Conservation (phyloP, 2,329 filamentous ascomycete genomes). For the Ilyonectria destructans region DNA sequence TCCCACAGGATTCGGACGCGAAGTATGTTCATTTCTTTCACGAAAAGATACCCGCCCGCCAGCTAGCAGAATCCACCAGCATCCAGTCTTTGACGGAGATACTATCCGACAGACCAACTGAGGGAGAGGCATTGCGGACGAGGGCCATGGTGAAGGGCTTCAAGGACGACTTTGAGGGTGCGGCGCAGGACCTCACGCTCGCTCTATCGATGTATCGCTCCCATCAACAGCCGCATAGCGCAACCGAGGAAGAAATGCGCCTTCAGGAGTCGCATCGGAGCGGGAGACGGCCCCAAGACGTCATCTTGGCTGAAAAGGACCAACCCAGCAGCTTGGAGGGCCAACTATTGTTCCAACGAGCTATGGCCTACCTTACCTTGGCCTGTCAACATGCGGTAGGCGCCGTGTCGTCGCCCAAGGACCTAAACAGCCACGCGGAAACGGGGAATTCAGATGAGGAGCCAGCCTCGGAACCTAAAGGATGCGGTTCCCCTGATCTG, state of each 20-base stretch:
- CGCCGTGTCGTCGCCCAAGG: conserved; percentile 60
- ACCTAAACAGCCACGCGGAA: conserved; percentile 22
- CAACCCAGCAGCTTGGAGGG: conserved; percentile 83
- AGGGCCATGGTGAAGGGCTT: conserved; percentile 83
- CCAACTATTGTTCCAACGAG: conserved; percentile 85
- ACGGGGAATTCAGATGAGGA: conserved; percentile 12
- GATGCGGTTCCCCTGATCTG: conserved; percentile 5
- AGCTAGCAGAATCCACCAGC: conserved; percentile 81
- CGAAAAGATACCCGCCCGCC: conserved; percentile 86
- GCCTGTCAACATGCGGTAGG: conserved; percentile 77
- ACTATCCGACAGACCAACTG: conserved; percentile 74
- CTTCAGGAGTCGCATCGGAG: conserved; percentile 52
- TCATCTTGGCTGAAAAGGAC: conserved; percentile 58
- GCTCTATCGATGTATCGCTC: conserved; percentile 73
- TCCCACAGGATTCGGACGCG: conserved; percentile 78
- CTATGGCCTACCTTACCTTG: conserved; percentile 79
- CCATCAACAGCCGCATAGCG: conserved; percentile 68
- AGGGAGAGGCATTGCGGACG: conserved; percentile 80
- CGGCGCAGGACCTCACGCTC: conserved; percentile 78
- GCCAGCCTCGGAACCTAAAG: conserved; percentile 15
- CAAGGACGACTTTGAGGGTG: conserved; percentile 81
- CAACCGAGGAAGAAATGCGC: conserved; percentile 68
- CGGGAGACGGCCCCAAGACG: conserved; percentile 52
- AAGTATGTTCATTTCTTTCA: conserved; percentile 95
- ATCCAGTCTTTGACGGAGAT: conserved; percentile 78